phyloP scores from a whole-genome alignment of 2,329 filamentous ascomycete species.

The Xylariaceae sp. region DNA sequence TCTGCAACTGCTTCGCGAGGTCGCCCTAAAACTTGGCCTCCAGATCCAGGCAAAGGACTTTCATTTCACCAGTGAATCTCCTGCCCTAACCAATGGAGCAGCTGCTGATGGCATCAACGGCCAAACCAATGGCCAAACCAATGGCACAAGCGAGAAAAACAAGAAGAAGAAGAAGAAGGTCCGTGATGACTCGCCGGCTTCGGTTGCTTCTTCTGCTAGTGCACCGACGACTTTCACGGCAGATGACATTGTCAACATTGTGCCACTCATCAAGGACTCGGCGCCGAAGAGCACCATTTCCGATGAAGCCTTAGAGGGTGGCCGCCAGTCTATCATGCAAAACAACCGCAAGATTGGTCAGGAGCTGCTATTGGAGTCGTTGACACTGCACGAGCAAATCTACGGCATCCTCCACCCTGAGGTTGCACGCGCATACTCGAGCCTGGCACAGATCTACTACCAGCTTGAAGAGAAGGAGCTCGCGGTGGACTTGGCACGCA shows the following conservation, averaged over 20 bases:
- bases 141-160: conserved; percentile 38
- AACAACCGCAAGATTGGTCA: conserved; percentile 93
- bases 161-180: conserved; percentile 58
- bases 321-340: conserved; percentile 91
- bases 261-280: conserved; percentile 93
- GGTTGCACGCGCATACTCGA: conserved; percentile 91
- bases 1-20: conserved; percentile 80
- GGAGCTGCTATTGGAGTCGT: conserved; percentile 88
- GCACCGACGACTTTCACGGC: conserved; percentile 59
- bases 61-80: conserved; percentile 45
- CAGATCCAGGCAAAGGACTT: conserved; percentile 79
- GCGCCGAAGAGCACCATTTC: conserved; percentile 83
- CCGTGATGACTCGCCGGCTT: conserved; percentile 45
- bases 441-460: conserved; percentile 91
- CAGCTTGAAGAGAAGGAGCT: conserved; percentile 96
- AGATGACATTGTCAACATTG: conserved; percentile 84
- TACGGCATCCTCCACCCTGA: conserved; percentile 96
- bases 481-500: conserved; percentile 89
- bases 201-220: conserved; percentile 33
- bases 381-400: conserved; percentile 96
- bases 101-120: conserved; percentile 32
- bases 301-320: conserved; percentile 92
- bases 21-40: conserved; percentile 80
- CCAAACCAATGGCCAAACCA: conserved; percentile 35
- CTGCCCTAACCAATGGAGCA: conserved; percentile 22